A percentile compares a stretch with the other conserved stretches of the same genome.
Evolutionary conservation across 306 rosid species (phyloP).

Genomic region (Lathyrus sativus): DNA sequence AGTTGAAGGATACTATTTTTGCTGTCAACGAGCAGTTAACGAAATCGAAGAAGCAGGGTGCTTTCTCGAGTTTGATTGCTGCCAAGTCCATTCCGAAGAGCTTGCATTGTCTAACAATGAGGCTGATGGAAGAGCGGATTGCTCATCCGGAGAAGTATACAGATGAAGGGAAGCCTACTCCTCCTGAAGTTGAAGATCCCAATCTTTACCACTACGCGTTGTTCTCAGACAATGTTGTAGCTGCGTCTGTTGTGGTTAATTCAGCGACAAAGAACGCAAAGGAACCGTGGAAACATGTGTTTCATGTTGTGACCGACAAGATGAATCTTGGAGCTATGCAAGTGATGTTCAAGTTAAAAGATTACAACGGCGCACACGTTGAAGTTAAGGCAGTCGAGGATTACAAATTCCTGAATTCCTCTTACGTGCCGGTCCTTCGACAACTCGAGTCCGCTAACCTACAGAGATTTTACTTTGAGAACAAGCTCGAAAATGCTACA

Average conservation of each 20-base stretch:
- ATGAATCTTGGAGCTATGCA: conserved; percentile 96
- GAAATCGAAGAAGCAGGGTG: conserved; percentile 92
- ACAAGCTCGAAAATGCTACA: conserved; percentile 86
- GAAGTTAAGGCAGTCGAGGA: conserved; percentile 89
- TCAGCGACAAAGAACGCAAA: conserved; percentile 75
- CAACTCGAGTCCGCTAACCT: conserved; percentile 76
- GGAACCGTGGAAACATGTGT: conserved; percentile 87
- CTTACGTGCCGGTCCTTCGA: conserved; percentile 75
- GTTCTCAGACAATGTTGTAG: conserved; percentile 78
- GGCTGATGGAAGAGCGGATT: conserved; percentile 75
- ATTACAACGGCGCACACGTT: conserved; percentile 70
- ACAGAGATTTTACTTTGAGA: conserved; percentile 74
- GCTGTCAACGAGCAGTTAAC: conserved; percentile 82
- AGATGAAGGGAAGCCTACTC: conserved; percentile 58
- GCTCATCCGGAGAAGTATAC: conserved; percentile 67
- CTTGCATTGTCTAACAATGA: conserved; percentile 74
- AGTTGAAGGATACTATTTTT: conserved; percentile 89
- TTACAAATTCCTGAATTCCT: conserved; percentile 78
- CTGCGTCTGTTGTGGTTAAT: conserved; percentile 85
- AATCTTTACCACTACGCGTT: conserved; percentile 78
- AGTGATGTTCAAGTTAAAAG: conserved; percentile 77
- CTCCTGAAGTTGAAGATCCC: conserved; percentile 74
- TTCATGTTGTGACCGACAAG: conserved; percentile 89
- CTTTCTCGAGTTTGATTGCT: conserved; percentile 86
- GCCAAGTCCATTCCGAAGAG: conserved; percentile 88